phyloP scores from a whole-genome alignment of 2,329 filamentous ascomycete species.

The Aspergillus novoparasiticus region DNA sequence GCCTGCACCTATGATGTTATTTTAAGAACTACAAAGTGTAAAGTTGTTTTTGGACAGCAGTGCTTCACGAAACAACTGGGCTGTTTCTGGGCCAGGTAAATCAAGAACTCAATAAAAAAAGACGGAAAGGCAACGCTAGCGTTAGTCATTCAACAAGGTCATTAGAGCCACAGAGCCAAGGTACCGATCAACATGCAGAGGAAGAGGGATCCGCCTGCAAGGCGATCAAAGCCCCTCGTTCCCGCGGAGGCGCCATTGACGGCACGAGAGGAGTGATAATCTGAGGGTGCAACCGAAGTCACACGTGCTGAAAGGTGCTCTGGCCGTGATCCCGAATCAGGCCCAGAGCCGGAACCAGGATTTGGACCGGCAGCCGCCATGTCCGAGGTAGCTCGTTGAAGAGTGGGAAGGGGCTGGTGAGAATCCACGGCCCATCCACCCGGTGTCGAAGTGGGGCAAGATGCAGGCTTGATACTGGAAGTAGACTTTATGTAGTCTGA shows the following conservation, averaged over 20 bases:
- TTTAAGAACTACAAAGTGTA: not conserved
- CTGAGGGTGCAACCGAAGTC: not conserved
- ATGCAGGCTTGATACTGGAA: slow-evolving; percentile 61
- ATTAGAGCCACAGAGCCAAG: slow-evolving; percentile 14
- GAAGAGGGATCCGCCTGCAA: slow-evolving; percentile 1
- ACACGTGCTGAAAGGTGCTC: not conserved
- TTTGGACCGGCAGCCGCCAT: not conserved
- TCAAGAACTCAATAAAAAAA: not conserved
- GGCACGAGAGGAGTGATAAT: slow-evolving; percentile 4
- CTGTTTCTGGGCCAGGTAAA: not conserved
- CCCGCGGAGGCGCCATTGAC: slow-evolving; percentile 3
- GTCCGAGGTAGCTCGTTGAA: slow-evolving; percentile 37
- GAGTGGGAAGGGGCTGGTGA: slow-evolving; percentile 67
- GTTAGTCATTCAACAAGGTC: not conserved
- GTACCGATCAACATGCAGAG: slow-evolving; percentile 10
- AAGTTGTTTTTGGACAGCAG: not conserved
- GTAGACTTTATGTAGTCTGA: slow-evolving; percentile 68
- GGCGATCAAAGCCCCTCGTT: not conserved
- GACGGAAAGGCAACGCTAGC: not conserved
- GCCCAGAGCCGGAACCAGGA: not conserved
- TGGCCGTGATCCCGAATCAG: not conserved
- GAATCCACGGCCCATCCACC: slow-evolving; percentile 74
- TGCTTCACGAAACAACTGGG: not conserved
- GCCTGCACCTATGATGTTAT: not conserved
- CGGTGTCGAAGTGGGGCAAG: slow-evolving; percentile 70